phyloP scores from a whole-genome alignment of 495 filamentous ascomycete species.

The Penicillium soppii region DNA sequence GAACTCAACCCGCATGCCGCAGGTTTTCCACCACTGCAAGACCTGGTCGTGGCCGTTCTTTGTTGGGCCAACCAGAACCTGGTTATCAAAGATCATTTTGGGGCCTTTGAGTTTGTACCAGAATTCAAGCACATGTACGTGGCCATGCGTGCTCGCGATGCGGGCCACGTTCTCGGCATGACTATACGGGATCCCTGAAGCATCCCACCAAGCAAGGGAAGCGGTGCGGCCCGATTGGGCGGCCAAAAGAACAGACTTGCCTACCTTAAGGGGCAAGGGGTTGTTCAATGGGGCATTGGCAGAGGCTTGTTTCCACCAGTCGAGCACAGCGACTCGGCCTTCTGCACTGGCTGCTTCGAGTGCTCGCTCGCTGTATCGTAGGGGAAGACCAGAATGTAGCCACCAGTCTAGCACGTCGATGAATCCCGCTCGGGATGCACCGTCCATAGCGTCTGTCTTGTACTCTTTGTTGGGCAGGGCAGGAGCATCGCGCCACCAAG shows the following conservation, averaged over 20 bases:
- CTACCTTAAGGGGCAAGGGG: constrained; percentile 66
- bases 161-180: constrained; percentile 77
- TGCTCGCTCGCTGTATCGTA: constrained; percentile 81
- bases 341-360: constrained; percentile 82
- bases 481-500: constrained; percentile 82
- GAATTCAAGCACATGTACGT: constrained; percentile 77
- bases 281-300: constrained; percentile 22
- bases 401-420: constrained; percentile 90
- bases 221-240: constrained; percentile 73
- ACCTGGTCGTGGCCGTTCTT: constrained; percentile 82
- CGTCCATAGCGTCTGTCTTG: constrained; percentile 77
- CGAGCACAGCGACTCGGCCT: constrained; percentile 77
- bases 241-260: constrained; percentile 75
- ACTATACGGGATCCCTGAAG: constrained; percentile 68
- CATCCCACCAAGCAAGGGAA: constrained; percentile 80
- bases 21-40: constrained; percentile 86
- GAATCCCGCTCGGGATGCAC: constrained; percentile 79
- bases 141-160: constrained; percentile 81
- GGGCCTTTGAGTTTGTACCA: constrained; percentile 78
- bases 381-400: constrained; percentile 72
- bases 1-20: constrained; percentile 78
- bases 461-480: constrained; percentile 79
- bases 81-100: constrained; percentile 85
- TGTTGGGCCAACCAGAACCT: constrained; percentile 84
- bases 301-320: constrained; percentile 82